Base-by-base conservation (phyloP, 2,329 filamentous ascomycete genomes). In the Fonsecaea multimorphosa region DNA sequence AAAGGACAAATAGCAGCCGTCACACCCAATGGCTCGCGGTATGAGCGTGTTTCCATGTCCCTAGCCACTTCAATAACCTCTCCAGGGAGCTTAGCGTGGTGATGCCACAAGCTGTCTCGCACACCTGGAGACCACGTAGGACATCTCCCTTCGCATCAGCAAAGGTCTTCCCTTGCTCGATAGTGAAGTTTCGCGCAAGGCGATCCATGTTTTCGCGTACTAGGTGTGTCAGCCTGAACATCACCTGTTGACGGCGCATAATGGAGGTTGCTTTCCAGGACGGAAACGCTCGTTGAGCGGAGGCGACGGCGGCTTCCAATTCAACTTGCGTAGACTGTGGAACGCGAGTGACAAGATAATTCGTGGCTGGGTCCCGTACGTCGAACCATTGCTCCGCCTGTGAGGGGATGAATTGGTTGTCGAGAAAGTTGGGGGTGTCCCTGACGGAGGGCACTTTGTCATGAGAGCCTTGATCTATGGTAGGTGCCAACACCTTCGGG, bases 91-190 rank as follows among this genome's bases (percentile, higher is more conserved):
- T 89, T 87, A 0, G 85, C n/a, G n/a, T 87, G 1, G 87, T 88
- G 74, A 89, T 89, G 57, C 86, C 87, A 71, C 87, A 89, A 34
- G 87, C 85, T 5, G 86, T 88, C 78, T 89, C 87, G 7, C 87
- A 87, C 40, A 89, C 87, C 77, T 89, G 87, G 65, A 89, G 78
- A 67, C 87, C 87, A 74, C 87, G 83, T 36, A 89, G 82, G 49
- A 89, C 87, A 77, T 89, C 87, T 64, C 87, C 87, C 74, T 80
- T 84, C n/a, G 87, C 87, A 77, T 89, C 87, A 38, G 85, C 85
- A 75, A 89, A 86, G 1, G 87, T 89, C 82, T 89, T 89, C 71
- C 87, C 87, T 77, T 89, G 87, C 78, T 89, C 87, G 24, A 89
- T 78, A 5, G 86, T 88, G 71, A 89, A 89, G 72, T 84, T 87